A percentile compares a stretch with the other conserved stretches of the same genome.
phyloP scores from a whole-genome alignment of 768 basidiomycete species.

The Austroboletus eburneus region DNA sequence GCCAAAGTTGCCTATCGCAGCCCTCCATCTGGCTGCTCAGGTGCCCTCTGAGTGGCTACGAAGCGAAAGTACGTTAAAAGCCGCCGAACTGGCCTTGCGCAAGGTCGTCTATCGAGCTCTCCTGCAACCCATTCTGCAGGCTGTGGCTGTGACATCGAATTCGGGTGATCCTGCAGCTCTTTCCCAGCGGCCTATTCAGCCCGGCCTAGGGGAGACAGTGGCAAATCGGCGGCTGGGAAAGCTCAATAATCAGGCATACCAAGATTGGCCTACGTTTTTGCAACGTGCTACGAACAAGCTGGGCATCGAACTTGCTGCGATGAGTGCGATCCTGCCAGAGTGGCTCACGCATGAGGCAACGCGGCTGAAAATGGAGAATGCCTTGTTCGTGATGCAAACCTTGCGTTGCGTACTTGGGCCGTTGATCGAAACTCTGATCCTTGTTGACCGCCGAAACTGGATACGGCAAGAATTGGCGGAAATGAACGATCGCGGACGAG shows the following conservation, averaged over 20 bases:
- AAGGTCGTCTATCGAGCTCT: slow-evolving; percentile 75
- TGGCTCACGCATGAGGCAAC: slow-evolving; percentile 19
- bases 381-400: slow-evolving; percentile 57
- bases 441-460: slow-evolving; percentile 62
- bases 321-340: slow-evolving; percentile 13
- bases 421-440: slow-evolving; percentile 58
- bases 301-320: slow-evolving; percentile 16
- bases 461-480: slow-evolving; percentile 38
- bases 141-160: slow-evolving; percentile 1
- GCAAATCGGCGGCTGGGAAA: slow-evolving; percentile 49
- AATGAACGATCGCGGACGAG: slow-evolving; percentile 12
- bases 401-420: slow-evolving; percentile 69
- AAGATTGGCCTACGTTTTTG: slow-evolving; percentile 47
- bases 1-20: slow-evolving; percentile 33
- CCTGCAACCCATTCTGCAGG: slow-evolving; percentile 35
- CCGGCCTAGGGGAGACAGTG: slow-evolving; percentile 36
- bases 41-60: slow-evolving; percentile 60
- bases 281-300: slow-evolving; percentile 29
- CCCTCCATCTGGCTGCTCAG: slow-evolving; percentile 68
- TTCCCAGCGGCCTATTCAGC: slow-evolving; percentile 10
- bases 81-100: slow-evolving; percentile 49
- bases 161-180: background rate
- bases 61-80: slow-evolving; percentile 27
- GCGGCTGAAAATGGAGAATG: slow-evolving; percentile 33
- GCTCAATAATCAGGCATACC: slow-evolving; percentile 48